Evolutionary conservation across 2,329 filamentous ascomycete species (phyloP), one percentile per base, ranked within the genome.

Genomic region (Mariannaea sp.): DNA sequence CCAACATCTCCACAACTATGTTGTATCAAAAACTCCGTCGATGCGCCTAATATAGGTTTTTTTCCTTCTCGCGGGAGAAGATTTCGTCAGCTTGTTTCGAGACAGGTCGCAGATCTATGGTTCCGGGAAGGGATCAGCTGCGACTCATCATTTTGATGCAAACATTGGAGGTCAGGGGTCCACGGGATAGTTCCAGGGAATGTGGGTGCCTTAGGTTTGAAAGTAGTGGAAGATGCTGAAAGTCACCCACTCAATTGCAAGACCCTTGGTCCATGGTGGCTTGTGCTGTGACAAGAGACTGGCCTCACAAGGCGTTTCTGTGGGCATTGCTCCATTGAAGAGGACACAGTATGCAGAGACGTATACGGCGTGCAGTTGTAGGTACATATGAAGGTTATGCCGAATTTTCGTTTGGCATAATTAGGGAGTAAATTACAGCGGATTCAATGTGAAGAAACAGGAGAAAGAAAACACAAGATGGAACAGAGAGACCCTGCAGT

Each of bases 81-180:
- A 53, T 58, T 55, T 63, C 61, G 61, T 64, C 59, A 63, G 61
- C 61, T 53, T 49, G 41, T 22, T 40, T 48, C 41, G 49, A 59
- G 39, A 46, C 53, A 56, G 55, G 59, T 65, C 55, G 56, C 32
- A 39, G 59, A 50, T 59, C 60, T 58, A 64, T 47, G 57, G 55
- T 58, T 49, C 39, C 13, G 46, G 16, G 40, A 24, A 50, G 49
- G 49, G 51, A 57, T 64, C 49, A 62, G 49, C 59, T 56, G 46
- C 45, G 22, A 48, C 41, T 53, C 54, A 53, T 57, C 41, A 42
- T 52, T 41, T 42, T 53, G 48, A 59, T 50, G 55, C 45, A 57
- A 42, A 27, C 39, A 43, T 33, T 27, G 50, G n/a, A n/a, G n/a
- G n/a, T n/a, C n/a, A n/a, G n/a, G n/a, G 45, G 53, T 40, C 58